Base-by-base conservation (phyloP, 495 filamentous ascomycete species). In the Copromyces sp. region DNA sequence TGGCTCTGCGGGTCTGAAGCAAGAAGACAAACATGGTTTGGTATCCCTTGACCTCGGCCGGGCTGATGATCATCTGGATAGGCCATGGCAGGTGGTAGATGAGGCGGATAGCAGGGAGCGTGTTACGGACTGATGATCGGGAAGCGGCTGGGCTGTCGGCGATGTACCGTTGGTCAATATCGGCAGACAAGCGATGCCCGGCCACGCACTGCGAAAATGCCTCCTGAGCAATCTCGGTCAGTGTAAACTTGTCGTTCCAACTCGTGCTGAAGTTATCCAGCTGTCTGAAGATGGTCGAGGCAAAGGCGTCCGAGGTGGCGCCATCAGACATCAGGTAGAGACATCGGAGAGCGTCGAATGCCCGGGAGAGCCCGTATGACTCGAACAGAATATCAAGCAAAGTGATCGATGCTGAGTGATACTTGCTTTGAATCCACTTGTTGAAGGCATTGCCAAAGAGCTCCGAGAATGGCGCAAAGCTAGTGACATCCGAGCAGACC, bases 241-340 rank as follows among this genome's bases (percentile, higher is more conserved):
- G 83, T 5, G 91, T 84, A 77, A 93, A 96, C 29, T 89, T 87
- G 81, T 98, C 93, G 72, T 90, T 90, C 94, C 95, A 98, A 35
- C 85, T 86, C 20, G 79, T 76, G 68, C 86, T 87, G 8, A 90
- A 80, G 24, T 84, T 84, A 74, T 95, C 93, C 24, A 98, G 87
- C 44, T 91, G 88, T 45, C 93, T 89, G 78, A 97, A 97, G 17
- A 98, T 81, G 16, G 88, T 87, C 38, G 84, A 81, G 20, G 92
- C 87, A 69, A 98, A 90, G 0, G 81, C 77, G 59, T 89, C 85
- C 9, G 89, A 85, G 3, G 86, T 78, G 20, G 89, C 84, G 38
- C 93, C 91, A 76, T 97, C 89, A 24, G 86, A 86, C 79, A 90
- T 89, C 17, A 97, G 84, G 76, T 93, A 97, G 11, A 97, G 82